Base-by-base conservation (phyloP, 164 flowering plant species). In the Umbellularia californica region DNA sequence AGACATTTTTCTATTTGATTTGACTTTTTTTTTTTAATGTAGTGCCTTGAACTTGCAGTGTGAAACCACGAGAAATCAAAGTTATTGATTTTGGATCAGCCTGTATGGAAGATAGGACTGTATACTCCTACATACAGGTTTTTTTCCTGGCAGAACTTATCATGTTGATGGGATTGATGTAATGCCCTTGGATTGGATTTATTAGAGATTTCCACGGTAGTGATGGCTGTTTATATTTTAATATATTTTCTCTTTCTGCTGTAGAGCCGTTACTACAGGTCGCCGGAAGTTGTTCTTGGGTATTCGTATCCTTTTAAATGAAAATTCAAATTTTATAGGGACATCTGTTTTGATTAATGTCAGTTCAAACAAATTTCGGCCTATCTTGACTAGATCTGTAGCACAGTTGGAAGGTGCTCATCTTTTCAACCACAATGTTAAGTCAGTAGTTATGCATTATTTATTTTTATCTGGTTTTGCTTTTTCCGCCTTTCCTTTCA, bases 61-160 rank as follows among this genome's bases (percentile, higher is more conserved):
- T 83, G 70, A 89, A 87, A 88, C 94, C 94, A 77, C 85, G 90
- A 71, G 92, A 84, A 86, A 79, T 96, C 70, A 96, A 96, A 82
- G 88, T 96, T 78, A 96, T 96, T 72, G 99, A 96, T 85, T 96
- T 96, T 82, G 99, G 99, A 78, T 96, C 99, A 71, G 99, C 99
- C 52, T 96, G 99, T 84, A 86, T 87, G 93, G 99, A 96, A 82
- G 88, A 91, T 77, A 93, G 90, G 41, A 94, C 98, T 51, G 97
- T 96, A 73, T 96, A 96, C 86, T 96, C 99, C 65, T 96, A 96
- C 84, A 94, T 96, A 81, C 99, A 96, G 99, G 99, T 91, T 58
- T 55, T 35, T 79, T 25, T 60, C 65, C 25, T 68, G 65, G 10
- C n/a, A 50, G 3, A 20, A 17, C 69, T 69, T 73, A 33, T 70